Conservation (phyloP, 306 rosid genomes). For the Mimosa bimucronata region DNA sequence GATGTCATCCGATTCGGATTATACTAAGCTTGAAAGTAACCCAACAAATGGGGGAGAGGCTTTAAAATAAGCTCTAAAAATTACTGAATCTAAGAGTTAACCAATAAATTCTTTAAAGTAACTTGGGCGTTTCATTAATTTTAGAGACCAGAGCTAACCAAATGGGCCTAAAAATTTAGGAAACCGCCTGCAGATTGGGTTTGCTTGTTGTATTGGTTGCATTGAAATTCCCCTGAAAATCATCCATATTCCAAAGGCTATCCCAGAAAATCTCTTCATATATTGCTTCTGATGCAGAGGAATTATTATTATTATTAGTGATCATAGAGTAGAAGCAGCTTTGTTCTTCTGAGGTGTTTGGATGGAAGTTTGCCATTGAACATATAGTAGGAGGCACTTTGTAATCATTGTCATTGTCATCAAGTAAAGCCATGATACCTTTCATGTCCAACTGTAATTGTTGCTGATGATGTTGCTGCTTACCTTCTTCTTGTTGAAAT, state of each 20-base stretch:
- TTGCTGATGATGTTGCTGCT: conserved; percentile 50
- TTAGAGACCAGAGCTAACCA: not conserved
- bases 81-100: not conserved
- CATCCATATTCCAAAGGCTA: conserved; percentile 77
- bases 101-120: no score
- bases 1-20: conserved; percentile 36
- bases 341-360: conserved; percentile 53
- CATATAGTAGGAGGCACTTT: conserved; percentile 30
- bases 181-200: conserved; percentile 55
- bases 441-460: conserved; percentile 57
- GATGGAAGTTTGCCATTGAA: conserved; percentile 43
- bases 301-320: no score
- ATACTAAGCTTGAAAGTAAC: not conserved
- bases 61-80: not conserved
- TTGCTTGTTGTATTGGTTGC: conserved; percentile 51
- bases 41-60: no score
- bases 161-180: conserved; percentile 50
- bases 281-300: conserved; percentile 50
- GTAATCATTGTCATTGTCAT: conserved; percentile 42
- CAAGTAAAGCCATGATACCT: conserved; percentile 59
- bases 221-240: conserved; percentile 52
- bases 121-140: not conserved
- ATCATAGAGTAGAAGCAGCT: conserved; percentile 42
- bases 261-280: conserved; percentile 64
- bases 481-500: no score